A percentile compares a stretch with the other conserved stretches of the same genome.
Evolutionary conservation across 2,329 filamentous ascomycete species (phyloP).

Genomic region (Coleophoma cylindrospora): DNA sequence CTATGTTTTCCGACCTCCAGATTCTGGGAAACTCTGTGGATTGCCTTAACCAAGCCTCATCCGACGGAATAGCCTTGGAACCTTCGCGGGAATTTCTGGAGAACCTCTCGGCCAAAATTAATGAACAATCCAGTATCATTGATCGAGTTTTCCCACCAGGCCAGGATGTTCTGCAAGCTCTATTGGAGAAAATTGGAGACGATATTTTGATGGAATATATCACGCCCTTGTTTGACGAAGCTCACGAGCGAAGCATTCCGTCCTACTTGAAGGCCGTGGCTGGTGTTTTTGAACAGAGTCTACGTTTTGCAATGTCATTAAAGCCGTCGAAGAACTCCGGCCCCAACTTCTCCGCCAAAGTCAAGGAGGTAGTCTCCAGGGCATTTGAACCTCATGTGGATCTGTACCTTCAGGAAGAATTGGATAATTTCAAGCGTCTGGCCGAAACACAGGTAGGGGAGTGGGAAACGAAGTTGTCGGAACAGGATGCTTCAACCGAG

Average conservation of each 20-base stretch:
- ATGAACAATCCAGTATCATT: constrained; percentile 77
- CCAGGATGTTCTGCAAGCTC: constrained; percentile 66
- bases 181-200: constrained; percentile 78
- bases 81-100: constrained; percentile 81
- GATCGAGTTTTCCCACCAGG: constrained; percentile 73
- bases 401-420: constrained; percentile 84
- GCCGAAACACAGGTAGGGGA: constrained; percentile 72
- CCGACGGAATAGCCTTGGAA: constrained; percentile 68
- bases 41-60: constrained; percentile 65
- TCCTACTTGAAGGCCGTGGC: constrained; percentile 83
- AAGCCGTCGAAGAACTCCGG: constrained; percentile 59
- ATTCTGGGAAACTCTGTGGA: constrained; percentile 71
- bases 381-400: constrained; percentile 94
- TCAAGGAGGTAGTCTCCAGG: constrained; percentile 61
- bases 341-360: constrained; percentile 56
- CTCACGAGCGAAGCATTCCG: constrained; percentile 68
- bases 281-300: constrained; percentile 79
- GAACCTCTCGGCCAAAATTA: constrained; percentile 66
- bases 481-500: constrained; percentile 86
- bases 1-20: constrained; percentile 70
- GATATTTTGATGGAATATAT: constrained; percentile 82
- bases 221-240: constrained; percentile 79
- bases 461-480: constrained; percentile 90
- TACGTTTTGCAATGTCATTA: constrained; percentile 71
- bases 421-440: constrained; percentile 75